Percentiles rank a stretch among this genome's conserved stretches.
Evolutionary conservation across 805 yeast species (phyloP).

Genomic region (Suhomyces xylopsoci): DNA sequence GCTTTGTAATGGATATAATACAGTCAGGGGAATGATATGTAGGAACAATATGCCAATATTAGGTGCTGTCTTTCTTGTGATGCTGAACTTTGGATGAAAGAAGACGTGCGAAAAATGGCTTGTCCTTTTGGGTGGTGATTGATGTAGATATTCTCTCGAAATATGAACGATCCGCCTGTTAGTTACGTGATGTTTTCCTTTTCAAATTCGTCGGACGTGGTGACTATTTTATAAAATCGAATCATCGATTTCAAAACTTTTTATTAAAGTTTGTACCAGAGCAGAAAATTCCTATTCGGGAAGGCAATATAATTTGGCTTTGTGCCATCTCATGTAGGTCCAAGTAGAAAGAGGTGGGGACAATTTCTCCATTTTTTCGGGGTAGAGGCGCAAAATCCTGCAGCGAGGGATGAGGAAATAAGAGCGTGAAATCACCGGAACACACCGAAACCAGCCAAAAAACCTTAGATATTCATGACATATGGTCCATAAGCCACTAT

Average conservation of each 20-base stretch:
- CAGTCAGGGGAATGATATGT: neutral
- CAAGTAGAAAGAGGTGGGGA: neutral
- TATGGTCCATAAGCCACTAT: neutral
- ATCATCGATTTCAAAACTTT: neutral
- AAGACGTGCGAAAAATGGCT: neutral
- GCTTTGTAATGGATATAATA: neutral
- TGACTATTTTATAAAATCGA: neutral
- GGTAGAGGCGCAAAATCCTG: neutral
- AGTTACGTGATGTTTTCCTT: neutral
- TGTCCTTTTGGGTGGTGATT: neutral
- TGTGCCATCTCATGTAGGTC: neutral
- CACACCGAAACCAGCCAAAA: neutral
- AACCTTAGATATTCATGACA: neutral
- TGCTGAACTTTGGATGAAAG: neutral
- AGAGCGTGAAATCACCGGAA: neutral
- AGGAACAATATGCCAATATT: neutral
- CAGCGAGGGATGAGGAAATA: neutral
- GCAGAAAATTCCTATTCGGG: conserved; percentile 1
- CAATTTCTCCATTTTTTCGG: neutral
- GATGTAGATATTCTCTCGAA: neutral
- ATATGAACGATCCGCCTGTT: neutral
- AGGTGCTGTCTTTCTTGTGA: neutral
- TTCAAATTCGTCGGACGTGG: neutral
- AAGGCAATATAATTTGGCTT: neutral
- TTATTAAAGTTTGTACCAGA: neutral